Conservation (phyloP, 805 yeast species). For the Lipomyces sp. region DNA sequence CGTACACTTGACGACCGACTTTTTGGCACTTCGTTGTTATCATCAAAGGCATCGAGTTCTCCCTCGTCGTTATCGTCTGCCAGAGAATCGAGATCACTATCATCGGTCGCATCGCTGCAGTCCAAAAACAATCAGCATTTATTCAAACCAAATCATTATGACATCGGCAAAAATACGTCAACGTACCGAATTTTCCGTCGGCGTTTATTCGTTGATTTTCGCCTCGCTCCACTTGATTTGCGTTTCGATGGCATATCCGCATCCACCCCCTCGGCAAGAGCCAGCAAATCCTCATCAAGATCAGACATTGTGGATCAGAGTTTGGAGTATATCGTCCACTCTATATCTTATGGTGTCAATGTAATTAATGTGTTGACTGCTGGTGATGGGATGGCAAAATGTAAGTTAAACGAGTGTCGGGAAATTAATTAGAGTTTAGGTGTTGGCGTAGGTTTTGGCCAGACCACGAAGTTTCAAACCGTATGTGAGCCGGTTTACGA, state of each 20-base stretch:
- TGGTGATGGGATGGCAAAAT: background rate
- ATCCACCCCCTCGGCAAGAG: conserved; percentile 83
- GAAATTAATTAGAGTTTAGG: too few relatives aligned
- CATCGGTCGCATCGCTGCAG: conserved; percentile 40
- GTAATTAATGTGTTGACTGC: background rate
- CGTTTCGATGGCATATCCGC: conserved; percentile 42
- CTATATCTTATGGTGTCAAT: background rate
- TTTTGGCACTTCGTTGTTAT: conserved; percentile 40
- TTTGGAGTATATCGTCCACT: background rate
- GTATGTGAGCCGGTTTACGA: too few relatives aligned
- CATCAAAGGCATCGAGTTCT: conserved; percentile 47
- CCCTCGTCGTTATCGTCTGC: conserved; percentile 50
- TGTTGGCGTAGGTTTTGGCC: too few relatives aligned
- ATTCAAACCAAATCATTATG: conserved; percentile 44
- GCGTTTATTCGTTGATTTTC: conserved; percentile 26
- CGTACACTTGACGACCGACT: conserved; percentile 43
- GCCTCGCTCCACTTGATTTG: conserved; percentile 43
- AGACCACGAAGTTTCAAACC: too few relatives aligned
- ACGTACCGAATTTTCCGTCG: conserved; percentile 26
- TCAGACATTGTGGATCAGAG: conserved; percentile 57
- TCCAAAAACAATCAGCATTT: conserved; percentile 10
- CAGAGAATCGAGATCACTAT: conserved; percentile 45
- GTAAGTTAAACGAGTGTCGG: background rate
- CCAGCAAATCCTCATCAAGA: conserved; percentile 93
- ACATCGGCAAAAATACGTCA: conserved; percentile 5